Percentiles rank a stretch among this genome's conserved stretches.
phyloP scores from a whole-genome alignment of 2,329 filamentous ascomycete genomes.

The Aureobasidium subglaciale region DNA sequence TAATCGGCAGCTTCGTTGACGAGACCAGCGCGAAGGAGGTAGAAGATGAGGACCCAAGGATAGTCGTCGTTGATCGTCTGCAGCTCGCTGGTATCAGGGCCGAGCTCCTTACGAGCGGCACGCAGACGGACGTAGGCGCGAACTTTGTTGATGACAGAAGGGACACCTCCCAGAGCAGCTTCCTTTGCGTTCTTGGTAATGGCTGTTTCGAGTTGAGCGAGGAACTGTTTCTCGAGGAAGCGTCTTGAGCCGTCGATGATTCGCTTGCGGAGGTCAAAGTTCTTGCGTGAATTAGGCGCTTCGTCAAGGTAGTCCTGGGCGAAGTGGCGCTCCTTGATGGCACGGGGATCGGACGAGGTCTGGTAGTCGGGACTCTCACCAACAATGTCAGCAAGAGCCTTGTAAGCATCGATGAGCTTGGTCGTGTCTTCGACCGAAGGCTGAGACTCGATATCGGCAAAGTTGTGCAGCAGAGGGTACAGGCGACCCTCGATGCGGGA shows the following conservation, averaged over 20 bases:
- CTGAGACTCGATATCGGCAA: constrained; percentile 65
- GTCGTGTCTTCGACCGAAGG: constrained; percentile 55
- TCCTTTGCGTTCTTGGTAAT: constrained; percentile 81
- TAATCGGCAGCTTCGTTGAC: constrained; percentile 79
- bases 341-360: constrained; percentile 53
- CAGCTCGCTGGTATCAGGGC: constrained; percentile 70
- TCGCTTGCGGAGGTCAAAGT: constrained; percentile 64
- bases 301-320: constrained; percentile 71
- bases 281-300: constrained; percentile 55
- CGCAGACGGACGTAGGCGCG: constrained; percentile 85
- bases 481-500: constrained; percentile 58
- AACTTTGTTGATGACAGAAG: constrained; percentile 82
- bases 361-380: constrained; percentile 60
- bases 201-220: constrained; percentile 65
- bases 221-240: constrained; percentile 77
- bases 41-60: constrained; percentile 92
- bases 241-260: constrained; percentile 73
- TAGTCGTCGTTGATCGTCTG: constrained; percentile 69
- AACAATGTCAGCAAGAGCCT: constrained; percentile 70
- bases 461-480: constrained; percentile 69
- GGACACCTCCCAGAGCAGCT: constrained; percentile 81
- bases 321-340: constrained; percentile 69
- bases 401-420: constrained; percentile 73
- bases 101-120: constrained; percentile 72
- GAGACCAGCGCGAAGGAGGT: constrained; percentile 77